Base-by-base conservation (phyloP, 352 stramenopile species). In the Phytophthora hibernalis region DNA sequence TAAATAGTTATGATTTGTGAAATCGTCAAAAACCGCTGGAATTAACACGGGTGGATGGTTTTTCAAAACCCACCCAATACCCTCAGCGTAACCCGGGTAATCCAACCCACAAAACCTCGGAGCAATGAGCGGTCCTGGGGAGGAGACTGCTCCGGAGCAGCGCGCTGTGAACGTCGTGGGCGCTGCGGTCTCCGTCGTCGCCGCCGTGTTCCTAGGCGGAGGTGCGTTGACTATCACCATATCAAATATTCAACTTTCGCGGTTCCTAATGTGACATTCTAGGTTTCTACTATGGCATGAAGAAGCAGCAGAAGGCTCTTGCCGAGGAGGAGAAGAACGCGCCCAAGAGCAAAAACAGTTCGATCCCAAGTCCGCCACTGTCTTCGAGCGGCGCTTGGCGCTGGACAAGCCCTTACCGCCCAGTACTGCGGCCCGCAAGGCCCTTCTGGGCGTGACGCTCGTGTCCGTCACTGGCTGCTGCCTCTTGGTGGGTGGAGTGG, bases 241-340 rank as follows among this genome's bases (percentile, higher is more conserved):
- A 8, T 44, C 43, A 16, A 37, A 52, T 18, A 2, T 37, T 54
- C n/a, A 43, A 51, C 11, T 45, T 43, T 50, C 37, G 18, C 2
- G 21, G 16, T 22, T 31, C 6, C 16, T 74, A 62, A 60, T 70
- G 48, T 70, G 7, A 74, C 48, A 62, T 68, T 72, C 38, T 66
- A 90, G 81, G 81, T 24, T 90, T 90, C 51, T 90, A 90, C 64
- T 85, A 84, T 54, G 81, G 81, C 30, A 71, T 87, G 68, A 70
- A 59, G 2, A 76, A 72, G 43, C 81, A 83, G 54, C 66, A 79
- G 55, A 73, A 76, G 21, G 56, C 68, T 9, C 68, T 76, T 28
- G 55, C 62, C 6, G 61, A 77, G n/a, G 75, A 89, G 45, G 68
- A 83, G 51, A 65, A 74, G 37, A 68, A 50, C 21, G 31, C 55